Evolutionary conservation across 2,329 filamentous ascomycete species (phyloP).

Genomic region (Didymellaceae sp.): DNA sequence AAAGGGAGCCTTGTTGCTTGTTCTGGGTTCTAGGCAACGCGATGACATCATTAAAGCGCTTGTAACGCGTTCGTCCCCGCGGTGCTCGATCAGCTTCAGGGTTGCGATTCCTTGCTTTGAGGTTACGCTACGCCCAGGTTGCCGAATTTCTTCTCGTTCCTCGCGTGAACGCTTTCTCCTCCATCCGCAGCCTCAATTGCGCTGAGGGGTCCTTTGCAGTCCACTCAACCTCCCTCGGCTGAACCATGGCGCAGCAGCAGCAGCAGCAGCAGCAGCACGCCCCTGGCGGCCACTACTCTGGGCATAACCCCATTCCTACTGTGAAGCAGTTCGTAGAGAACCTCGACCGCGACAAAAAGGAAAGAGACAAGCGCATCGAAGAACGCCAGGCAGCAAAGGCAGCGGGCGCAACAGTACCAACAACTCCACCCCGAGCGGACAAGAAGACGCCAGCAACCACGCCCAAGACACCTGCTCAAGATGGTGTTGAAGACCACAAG

Average conservation of each 20-base stretch:
- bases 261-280: slow-evolving; percentile 53
- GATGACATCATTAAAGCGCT: slow-evolving; percentile 24
- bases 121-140: slow-evolving; percentile 7
- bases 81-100: slow-evolving; percentile 11
- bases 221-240: neutral
- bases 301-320: slow-evolving; percentile 82
- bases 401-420: slow-evolving; percentile 25
- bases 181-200: slow-evolving; percentile 19
- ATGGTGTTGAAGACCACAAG: slow-evolving; percentile 55
- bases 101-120: slow-evolving; percentile 17
- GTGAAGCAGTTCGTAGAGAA: slow-evolving; percentile 82
- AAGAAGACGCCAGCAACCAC: slow-evolving; percentile 33
- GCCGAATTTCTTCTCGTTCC: neutral
- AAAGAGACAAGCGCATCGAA: slow-evolving; percentile 76
- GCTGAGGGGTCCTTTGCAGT: slow-evolving; percentile 8
- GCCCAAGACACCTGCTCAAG: slow-evolving; percentile 31
- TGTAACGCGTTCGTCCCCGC: slow-evolving; percentile 9
- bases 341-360: slow-evolving; percentile 79
- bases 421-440: slow-evolving; percentile 47
- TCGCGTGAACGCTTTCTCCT: slow-evolving; percentile 1
- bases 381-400: slow-evolving; percentile 57
- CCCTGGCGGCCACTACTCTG: slow-evolving; percentile 77
- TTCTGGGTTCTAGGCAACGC: neutral
- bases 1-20: slow-evolving; percentile 5
- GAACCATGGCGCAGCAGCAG: slow-evolving; percentile 56